Conservation (phyloP, 2,329 filamentous ascomycete genomes). For the Cladophialophora exuberans region DNA sequence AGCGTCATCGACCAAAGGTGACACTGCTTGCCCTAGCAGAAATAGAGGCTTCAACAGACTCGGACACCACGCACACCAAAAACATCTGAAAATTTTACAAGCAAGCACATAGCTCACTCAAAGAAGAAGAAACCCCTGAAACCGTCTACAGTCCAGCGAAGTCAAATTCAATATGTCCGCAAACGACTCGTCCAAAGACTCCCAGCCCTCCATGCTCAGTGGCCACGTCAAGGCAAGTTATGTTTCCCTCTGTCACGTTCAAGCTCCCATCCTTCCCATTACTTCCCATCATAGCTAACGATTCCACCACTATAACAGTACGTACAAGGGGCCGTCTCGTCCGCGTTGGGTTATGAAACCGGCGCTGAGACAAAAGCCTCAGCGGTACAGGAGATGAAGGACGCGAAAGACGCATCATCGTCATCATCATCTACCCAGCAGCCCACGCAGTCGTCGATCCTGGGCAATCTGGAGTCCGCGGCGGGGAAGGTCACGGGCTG, state of each 20-base stretch:
- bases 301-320: slow-evolving; percentile 22
- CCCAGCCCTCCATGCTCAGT: slow-evolving; percentile 31
- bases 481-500: slow-evolving; percentile 32
- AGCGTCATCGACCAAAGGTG: too few species aligned
- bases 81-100: too few species aligned
- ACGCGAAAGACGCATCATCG: slow-evolving; percentile 23
- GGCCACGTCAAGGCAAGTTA: slow-evolving; percentile 29
- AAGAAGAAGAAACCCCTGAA: too few species aligned
- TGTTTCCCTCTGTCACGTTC: not conserved
- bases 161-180: slow-evolving; percentile 12
- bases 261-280: not conserved
- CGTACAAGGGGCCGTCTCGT: slow-evolving; percentile 32
- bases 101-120: too few species aligned
- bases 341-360: slow-evolving; percentile 30
- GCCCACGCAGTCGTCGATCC: slow-evolving; percentile 25
- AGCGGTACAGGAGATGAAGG: slow-evolving; percentile 32
- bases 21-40: too few species aligned
- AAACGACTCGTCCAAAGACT: slow-evolving; percentile 20
- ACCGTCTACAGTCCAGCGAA: too few species aligned
- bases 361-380: slow-evolving; percentile 30
- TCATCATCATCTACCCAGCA: slow-evolving; percentile 2
- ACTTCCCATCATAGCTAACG: not conserved
- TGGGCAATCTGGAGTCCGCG: slow-evolving; percentile 30
- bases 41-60: too few species aligned
- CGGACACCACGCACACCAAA: too few species aligned